These are phyloP conservation scores for Metschnikowia bowlesiae DNA, from an alignment of 805 yeast species.

Conservation along the genomic window DNA sequence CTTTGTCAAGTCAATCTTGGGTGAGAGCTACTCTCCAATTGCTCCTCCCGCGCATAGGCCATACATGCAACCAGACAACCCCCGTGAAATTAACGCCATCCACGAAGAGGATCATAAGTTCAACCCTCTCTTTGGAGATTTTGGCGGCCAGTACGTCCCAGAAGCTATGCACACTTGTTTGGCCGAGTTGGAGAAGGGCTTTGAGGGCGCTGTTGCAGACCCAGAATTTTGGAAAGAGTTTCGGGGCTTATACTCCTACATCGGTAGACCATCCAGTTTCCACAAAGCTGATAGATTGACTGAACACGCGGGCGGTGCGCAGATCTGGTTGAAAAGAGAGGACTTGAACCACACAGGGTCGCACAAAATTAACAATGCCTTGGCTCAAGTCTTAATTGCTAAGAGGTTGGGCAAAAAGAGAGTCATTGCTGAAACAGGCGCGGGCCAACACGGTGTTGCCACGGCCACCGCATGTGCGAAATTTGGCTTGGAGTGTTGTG, in stretches of 20 bases:
- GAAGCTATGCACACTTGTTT: conserved; percentile 92
- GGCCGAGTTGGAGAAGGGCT: conserved; percentile 82
- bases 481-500: conserved; percentile 89
- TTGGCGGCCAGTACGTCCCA: conserved; percentile 99
- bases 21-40: conserved; percentile 40
- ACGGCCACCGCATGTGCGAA: conserved; percentile 91
- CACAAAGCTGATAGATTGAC: conserved; percentile 89
- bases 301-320: conserved; percentile 84
- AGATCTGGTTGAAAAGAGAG: conserved; percentile 97
- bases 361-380: conserved; percentile 79
- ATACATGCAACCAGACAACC: conserved; percentile 11
- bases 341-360: conserved; percentile 90
- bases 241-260: conserved; percentile 76
- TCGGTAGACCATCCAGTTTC: conserved; percentile 93
- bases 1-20: conserved; percentile 67
- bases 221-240: conserved; percentile 93
- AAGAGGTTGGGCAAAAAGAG: conserved; percentile 72
- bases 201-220: conserved; percentile 84
- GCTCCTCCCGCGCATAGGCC: conserved; percentile 26
- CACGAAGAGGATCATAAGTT: conserved; percentile 60
- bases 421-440: conserved; percentile 87
- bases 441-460: conserved; percentile 92
- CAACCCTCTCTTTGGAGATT: conserved; percentile 82
- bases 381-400: conserved; percentile 78
- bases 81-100: conserved; percentile 32